A percentile compares a stretch with the other conserved stretches of the same genome.
phyloP scores from a whole-genome alignment of 768 basidiomycete species.

The Udeniomyces megalosporus region DNA sequence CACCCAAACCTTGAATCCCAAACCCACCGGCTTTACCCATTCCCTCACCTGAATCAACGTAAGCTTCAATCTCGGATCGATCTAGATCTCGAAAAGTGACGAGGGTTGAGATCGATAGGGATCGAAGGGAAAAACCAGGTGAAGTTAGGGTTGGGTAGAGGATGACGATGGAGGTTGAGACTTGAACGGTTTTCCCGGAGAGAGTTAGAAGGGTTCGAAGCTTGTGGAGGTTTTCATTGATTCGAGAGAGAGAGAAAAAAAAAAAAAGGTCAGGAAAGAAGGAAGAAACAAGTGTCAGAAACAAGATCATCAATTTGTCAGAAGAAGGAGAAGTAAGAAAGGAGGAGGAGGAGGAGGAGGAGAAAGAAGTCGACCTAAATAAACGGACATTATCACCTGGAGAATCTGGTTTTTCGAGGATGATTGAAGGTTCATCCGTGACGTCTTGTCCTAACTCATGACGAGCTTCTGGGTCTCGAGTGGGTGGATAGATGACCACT shows the following conservation, averaged over 20 bases:
- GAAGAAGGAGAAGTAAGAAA: background rate
- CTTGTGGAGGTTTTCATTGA: background rate
- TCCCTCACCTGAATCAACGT: conserved; percentile 9
- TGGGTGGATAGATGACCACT: conserved; percentile 59
- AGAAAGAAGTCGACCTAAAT: too few relatives aligned
- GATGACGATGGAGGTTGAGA: too few relatives aligned
- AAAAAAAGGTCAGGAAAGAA: background rate
- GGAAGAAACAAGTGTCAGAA: background rate
- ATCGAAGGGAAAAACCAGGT: conserved; percentile 30
- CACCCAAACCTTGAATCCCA: conserved; percentile 76
- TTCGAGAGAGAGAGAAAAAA: background rate
- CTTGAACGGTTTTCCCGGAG: too few relatives aligned
- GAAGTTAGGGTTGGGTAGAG: conserved; percentile 28
- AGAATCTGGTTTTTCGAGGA: conserved; percentile 72
- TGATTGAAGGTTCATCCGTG: conserved; percentile 31
- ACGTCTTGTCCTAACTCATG: conserved; percentile 5
- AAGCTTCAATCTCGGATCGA: background rate
- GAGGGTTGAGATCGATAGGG: conserved; percentile 1
- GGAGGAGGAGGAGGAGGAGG: background rate
- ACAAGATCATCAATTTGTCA: background rate
- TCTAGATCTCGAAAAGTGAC: conserved; percentile 1
- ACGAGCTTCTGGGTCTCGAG: conserved; percentile 25
- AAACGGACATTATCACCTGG: conserved; percentile 44
- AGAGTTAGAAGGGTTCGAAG: too few relatives aligned
- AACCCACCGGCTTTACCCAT: conserved; percentile 60